These are phyloP conservation scores for Sphaceloma murrayae DNA, from an alignment of 2,329 filamentous ascomycete genomes.

Conservation along the genomic window DNA sequence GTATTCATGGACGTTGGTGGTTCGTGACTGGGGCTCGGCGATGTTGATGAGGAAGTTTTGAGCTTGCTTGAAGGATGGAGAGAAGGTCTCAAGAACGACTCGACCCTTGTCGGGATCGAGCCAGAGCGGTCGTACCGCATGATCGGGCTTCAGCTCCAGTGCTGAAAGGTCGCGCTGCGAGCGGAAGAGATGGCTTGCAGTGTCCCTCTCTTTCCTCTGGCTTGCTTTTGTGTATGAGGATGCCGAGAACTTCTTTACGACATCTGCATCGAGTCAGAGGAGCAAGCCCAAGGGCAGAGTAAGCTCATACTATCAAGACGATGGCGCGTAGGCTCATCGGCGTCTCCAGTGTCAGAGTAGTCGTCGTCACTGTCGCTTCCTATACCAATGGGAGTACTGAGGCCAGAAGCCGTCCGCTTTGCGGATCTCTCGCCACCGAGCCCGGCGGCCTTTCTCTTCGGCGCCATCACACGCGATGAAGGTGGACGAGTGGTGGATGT, in stretches of 20 bases:
- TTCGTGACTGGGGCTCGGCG: slow-evolving; percentile 82
- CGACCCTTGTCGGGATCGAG: slow-evolving; percentile 79
- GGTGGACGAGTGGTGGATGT: no score
- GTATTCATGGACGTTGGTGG: slow-evolving; percentile 89
- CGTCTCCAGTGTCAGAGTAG: slow-evolving; percentile 38
- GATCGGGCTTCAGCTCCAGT: slow-evolving; percentile 74
- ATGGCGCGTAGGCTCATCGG: slow-evolving; percentile 21
- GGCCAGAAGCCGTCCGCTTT: slow-evolving; percentile 33
- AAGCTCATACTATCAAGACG: slow-evolving; percentile 32
- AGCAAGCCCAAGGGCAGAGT: no score
- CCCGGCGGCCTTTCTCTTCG: slow-evolving; percentile 33
- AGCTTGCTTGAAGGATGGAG: slow-evolving; percentile 71
- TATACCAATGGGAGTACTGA: slow-evolving; percentile 34
- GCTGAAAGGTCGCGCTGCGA: slow-evolving; percentile 69
- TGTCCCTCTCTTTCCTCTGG: slow-evolving; percentile 39
- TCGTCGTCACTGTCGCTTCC: slow-evolving; percentile 48
- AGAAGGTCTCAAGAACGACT: slow-evolving; percentile 92
- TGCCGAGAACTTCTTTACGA: slow-evolving; percentile 46
- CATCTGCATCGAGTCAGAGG: slow-evolving; percentile 25
- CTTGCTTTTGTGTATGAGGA: slow-evolving; percentile 42
- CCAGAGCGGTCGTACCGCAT: slow-evolving; percentile 83
- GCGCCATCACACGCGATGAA: slow-evolving; percentile 24
- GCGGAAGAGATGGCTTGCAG: slow-evolving; percentile 47
- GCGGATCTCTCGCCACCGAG: slow-evolving; percentile 27
- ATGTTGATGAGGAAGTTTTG: slow-evolving; percentile 95